Evolutionary conservation across 2,329 filamentous ascomycete genomes (phyloP).

Genomic region (Chalaropsis ovoidea): DNA sequence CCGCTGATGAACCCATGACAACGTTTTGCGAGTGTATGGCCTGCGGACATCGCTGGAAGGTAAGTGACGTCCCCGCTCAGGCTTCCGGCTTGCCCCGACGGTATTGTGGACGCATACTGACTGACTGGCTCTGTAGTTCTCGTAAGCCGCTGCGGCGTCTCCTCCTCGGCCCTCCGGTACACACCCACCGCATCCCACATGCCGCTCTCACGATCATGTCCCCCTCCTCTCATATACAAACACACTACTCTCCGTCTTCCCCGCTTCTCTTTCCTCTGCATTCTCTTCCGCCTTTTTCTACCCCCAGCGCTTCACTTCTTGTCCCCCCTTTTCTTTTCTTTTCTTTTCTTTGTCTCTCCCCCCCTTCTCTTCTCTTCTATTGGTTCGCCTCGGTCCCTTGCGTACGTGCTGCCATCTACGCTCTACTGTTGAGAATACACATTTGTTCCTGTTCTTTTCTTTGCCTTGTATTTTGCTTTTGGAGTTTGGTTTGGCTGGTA

Average conservation of each 20-base stretch:
- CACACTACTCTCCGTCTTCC: neutral
- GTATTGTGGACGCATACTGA: neutral
- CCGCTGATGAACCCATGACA: slow-evolving; percentile 87
- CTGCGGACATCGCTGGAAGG: slow-evolving; percentile 64
- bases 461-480: slow-evolving; percentile 3
- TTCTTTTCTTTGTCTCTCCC: slow-evolving; percentile 21
- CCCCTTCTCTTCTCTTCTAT: slow-evolving; percentile 24
- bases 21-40: slow-evolving; percentile 63
- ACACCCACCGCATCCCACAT: neutral
- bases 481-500: slow-evolving; percentile 21
- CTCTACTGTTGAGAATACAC: neutral
- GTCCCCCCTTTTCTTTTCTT: slow-evolving; percentile 14
- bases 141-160: slow-evolving; percentile 8
- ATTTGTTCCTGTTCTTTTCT: neutral
- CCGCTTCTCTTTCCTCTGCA: slow-evolving; percentile 1
- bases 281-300: slow-evolving; percentile 22
- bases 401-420: neutral
- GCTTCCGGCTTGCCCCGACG: too few relatives aligned
- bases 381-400: neutral
- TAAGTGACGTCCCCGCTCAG: slow-evolving; percentile 33
- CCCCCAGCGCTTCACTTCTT: neutral
- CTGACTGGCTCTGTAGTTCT: slow-evolving; percentile 18
- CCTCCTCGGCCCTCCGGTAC: neutral
- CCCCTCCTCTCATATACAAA: neutral
- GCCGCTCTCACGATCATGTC: neutral